Evolutionary conservation across 306 rosid species (phyloP), one percentile per base, ranked within the genome.

Genomic region (Malus sylvestris): DNA sequence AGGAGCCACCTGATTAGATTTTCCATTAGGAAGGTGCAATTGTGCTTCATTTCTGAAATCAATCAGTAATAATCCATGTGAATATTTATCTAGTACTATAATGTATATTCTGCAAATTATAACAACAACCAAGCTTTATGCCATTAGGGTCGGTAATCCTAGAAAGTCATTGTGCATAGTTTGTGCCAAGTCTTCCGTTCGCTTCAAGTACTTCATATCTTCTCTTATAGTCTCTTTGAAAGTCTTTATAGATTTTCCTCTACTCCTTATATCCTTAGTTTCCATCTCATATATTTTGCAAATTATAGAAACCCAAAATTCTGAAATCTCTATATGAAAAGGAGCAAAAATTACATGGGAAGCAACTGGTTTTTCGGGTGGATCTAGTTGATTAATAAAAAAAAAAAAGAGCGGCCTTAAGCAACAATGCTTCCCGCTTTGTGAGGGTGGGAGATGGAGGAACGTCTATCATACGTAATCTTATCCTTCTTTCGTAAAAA

Each of bases 231-330:
- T 35, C 40, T 35, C 2, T 35, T 6, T 35, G 2, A 35, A 35
- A 35, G 2, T 35, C 40, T 35, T 35, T 6, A 35, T 35, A 35
- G 2, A 35, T 35, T 1, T 35, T 35, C 2, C 8, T 35, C 2
- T 35, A 6, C 40, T 35, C 9, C 40, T 35, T 35, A 0, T 6
- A 35, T 35, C 9, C 9, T 35, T 35, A 6, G 2, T 35, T 2
- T 1, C 8, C 40, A 35, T 35, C 9, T 35, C 40, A 35, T 20
- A 10, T 30, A 15, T 49, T 46, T 15, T 25, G 63, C 62, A n/a
- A 68, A 73, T 65, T 79, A 72, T 72, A 38, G 44, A 52, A 67
- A 46, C 78, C 58, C 40, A 45, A 67, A 73, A 1, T 73, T 32
- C 25, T 71, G 69, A 53, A 44, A 25, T 61, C 23, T 38, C 32